These are phyloP conservation scores for Auriscalpium vulgare DNA, from an alignment of 768 basidiomycete genomes.

Conservation along the genomic window DNA sequence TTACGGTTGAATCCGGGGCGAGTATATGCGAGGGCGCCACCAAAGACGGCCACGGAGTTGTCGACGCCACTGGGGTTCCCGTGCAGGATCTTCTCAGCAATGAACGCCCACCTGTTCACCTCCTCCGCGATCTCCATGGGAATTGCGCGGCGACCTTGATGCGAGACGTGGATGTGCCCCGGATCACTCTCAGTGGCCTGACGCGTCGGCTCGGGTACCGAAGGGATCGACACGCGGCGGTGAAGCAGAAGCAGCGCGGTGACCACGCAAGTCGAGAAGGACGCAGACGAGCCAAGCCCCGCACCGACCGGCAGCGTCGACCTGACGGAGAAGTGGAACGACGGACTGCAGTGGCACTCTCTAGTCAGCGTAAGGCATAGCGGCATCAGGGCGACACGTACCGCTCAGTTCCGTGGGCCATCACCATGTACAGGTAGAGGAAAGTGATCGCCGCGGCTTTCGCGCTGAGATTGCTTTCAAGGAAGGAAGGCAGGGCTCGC, in stretches of 20 bases:
- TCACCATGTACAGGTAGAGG: conserved; percentile 87
- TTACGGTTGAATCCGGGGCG: conserved; percentile 70
- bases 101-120: conserved; percentile 90
- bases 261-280: conserved; percentile 84
- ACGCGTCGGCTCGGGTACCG: conserved; percentile 39
- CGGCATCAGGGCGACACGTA: conserved; percentile 27
- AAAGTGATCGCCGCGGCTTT: conserved; percentile 61
- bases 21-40: conserved; percentile 88
- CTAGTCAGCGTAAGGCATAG: neutral
- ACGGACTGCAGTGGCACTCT: conserved; percentile 40
- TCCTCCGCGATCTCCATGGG: conserved; percentile 59
- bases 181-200: conserved; percentile 24
- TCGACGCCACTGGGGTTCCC: conserved; percentile 97
- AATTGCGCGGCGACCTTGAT: conserved; percentile 59
- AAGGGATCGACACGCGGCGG: conserved; percentile 53
- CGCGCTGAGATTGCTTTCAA: conserved; percentile 27
- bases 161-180: conserved; percentile 54
- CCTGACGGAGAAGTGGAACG: conserved; percentile 74
- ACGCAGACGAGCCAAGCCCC: conserved; percentile 94
- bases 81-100: conserved; percentile 92
- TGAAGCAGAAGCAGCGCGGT: conserved; percentile 74
- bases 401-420: conserved; percentile 51
- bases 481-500: conserved; percentile 28
- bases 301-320: conserved; percentile 91
- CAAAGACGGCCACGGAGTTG: conserved; percentile 88